These are phyloP conservation scores for Pseudocercospora cruenta DNA, from an alignment of 2,329 filamentous ascomycete species.

Conservation along the genomic window DNA sequence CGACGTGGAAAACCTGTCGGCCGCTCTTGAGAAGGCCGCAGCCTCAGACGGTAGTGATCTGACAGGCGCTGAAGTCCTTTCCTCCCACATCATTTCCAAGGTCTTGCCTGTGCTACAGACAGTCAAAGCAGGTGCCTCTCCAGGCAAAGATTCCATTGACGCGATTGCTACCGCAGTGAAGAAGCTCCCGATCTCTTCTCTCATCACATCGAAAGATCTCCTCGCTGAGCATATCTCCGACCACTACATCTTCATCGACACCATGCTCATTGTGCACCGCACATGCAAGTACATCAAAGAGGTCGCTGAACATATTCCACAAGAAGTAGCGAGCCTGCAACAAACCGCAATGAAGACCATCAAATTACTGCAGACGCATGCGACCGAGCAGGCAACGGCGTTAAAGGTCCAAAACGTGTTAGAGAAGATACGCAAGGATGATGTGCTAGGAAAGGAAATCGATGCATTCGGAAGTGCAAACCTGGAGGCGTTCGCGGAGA, in stretches of 20 bases:
- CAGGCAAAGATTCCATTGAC: slow-evolving; percentile 14
- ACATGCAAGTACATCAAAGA: slow-evolving; percentile 26
- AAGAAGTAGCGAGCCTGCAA: slow-evolving; percentile 24
- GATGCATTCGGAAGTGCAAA: slow-evolving; percentile 20
- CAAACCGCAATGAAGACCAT: slow-evolving; percentile 26
- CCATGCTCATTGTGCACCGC: slow-evolving; percentile 28
- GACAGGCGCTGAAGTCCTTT: slow-evolving; percentile 24
- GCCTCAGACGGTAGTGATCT: slow-evolving; percentile 8
- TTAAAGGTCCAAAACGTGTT: slow-evolving; percentile 21
- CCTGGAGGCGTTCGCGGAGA: slow-evolving; percentile 27
- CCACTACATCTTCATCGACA: slow-evolving; percentile 35
- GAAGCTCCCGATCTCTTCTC: slow-evolving; percentile 19
- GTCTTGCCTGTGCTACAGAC: slow-evolving; percentile 23
- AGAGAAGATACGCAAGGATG: slow-evolving; percentile 16
- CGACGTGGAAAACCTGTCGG: slow-evolving; percentile 14
- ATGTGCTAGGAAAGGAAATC: slow-evolving; percentile 19
- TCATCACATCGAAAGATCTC: slow-evolving; percentile 13
- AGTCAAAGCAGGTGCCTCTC: slow-evolving; percentile 8
- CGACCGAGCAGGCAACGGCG: slow-evolving; percentile 25
- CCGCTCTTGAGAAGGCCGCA: slow-evolving; percentile 8
- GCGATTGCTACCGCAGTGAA: slow-evolving; percentile 22
- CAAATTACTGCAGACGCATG: slow-evolving; percentile 29
- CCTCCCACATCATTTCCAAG: slow-evolving; percentile 25
- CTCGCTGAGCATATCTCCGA: slow-evolving; percentile 25
- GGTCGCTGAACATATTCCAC: slow-evolving; percentile 11